phyloP scores from a whole-genome alignment of 495 filamentous ascomycete genomes.

The Neurospora hispaniola region DNA sequence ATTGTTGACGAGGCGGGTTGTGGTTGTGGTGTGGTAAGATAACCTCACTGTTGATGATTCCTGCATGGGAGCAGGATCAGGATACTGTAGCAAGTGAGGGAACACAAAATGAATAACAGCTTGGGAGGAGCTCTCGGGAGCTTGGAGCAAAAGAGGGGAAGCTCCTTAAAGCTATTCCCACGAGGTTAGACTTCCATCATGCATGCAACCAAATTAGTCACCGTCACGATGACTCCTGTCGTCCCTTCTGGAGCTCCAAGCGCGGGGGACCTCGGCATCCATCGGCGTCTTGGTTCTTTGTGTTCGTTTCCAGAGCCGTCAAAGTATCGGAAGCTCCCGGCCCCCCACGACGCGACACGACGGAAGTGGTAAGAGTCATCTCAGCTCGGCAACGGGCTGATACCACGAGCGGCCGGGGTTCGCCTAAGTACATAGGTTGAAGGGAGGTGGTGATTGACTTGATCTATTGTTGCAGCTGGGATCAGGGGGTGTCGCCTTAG shows the following conservation, averaged over 20 bases:
- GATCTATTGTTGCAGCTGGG: not conserved
- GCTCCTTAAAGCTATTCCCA: not conserved
- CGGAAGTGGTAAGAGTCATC: not conserved
- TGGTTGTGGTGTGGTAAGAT: not conserved
- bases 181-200: not conserved
- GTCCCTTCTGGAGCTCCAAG: not conserved
- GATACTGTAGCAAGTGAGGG: not conserved
- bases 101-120: not conserved
- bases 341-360: not conserved
- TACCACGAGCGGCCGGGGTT: not conserved
- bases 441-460: not conserved
- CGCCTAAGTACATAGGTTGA: not conserved
- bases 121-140: not conserved
- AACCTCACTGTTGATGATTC: not conserved
- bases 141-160: not conserved
- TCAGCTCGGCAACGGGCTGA: not conserved
- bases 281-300: not conserved
- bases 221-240: not conserved
- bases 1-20: not conserved
- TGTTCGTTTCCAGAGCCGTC: not conserved
- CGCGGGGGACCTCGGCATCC: not conserved
- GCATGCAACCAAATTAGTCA: not conserved
- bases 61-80: not conserved
- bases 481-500: not conserved
- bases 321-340: not conserved